These are phyloP conservation scores for Halophytophthora polymorphica DNA, from an alignment of 352 stramenopile genomes.

Conservation along the genomic window DNA sequence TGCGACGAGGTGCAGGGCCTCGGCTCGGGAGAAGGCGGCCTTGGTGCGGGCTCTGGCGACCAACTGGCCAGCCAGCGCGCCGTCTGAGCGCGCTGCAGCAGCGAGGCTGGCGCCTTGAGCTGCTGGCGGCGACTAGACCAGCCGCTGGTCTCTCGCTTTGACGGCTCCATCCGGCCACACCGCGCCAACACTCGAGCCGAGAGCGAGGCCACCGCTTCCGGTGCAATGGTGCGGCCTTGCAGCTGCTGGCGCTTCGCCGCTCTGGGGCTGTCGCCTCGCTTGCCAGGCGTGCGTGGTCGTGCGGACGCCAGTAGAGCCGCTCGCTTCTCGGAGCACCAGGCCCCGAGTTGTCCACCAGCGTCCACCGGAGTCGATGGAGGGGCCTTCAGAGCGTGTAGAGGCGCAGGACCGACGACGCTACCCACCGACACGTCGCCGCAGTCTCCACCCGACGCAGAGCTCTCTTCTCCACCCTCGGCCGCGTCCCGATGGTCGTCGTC, in stretches of 20 bases:
- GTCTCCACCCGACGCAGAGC: neutral
- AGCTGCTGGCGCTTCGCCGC: neutral
- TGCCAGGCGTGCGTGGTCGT: neutral
- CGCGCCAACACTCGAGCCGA: neutral
- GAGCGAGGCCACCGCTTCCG: neutral
- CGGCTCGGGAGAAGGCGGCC: neutral
- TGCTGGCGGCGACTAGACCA: constrained; percentile 3
- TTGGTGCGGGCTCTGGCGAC: neutral
- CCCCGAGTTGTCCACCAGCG: neutral
- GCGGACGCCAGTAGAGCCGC: neutral
- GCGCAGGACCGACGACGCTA: neutral
- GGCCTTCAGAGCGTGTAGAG: neutral
- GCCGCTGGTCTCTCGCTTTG: neutral
- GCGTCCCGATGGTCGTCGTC: constrained; percentile 5
- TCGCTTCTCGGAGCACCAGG: neutral
- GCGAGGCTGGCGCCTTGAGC: constrained; percentile 2
- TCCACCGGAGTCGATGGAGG: too few relatives aligned
- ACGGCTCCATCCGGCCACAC: neutral
- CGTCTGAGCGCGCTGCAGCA: constrained; percentile 20
- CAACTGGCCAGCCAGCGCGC: constrained; percentile 13
- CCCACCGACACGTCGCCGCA: too few relatives aligned
- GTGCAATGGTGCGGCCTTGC: neutral
- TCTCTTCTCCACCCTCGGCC: neutral
- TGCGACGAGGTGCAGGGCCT: neutral
- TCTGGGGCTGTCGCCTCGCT: neutral